Percentiles rank a stretch among this genome's conserved stretches.
These are phyloP conservation scores for Hypoxylon sp. DNA, from an alignment of 2,329 filamentous ascomycete genomes.

Conservation along the genomic window DNA sequence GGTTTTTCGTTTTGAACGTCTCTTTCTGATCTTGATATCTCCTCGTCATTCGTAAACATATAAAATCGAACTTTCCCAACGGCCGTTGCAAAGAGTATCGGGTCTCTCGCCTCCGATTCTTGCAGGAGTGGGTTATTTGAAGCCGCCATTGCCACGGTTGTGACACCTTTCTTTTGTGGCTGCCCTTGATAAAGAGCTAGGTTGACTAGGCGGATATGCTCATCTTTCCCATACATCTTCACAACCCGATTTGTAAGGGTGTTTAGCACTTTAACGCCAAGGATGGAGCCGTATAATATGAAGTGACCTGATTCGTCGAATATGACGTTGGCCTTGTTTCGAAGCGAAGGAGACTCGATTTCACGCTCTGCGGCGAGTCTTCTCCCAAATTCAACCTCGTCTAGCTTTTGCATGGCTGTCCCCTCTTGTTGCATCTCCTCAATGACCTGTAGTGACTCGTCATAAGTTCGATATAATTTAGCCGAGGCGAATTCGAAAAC, in stretches of 20 bases:
- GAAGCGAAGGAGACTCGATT: conserved; percentile 77
- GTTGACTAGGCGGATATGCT: conserved; percentile 86
- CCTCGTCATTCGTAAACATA: conserved; percentile 94
- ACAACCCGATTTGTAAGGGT: conserved; percentile 94
- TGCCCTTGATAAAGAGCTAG: conserved; percentile 93
- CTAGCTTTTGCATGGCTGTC: conserved; percentile 83
- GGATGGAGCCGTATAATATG: conserved; percentile 91
- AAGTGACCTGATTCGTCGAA: conserved; percentile 98
- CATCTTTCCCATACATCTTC: conserved; percentile 90
- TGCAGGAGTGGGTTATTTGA: conserved; percentile 93
- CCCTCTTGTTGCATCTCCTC: conserved; percentile 98
- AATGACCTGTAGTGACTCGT: conserved; percentile 90
- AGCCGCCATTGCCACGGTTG: conserved; percentile 97
- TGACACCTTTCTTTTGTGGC: conserved; percentile 91
- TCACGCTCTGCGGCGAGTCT: conserved; percentile 89
- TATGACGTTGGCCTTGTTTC: conserved; percentile 83
- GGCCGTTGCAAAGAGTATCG: conserved; percentile 87
- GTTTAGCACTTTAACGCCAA: conserved; percentile 95
- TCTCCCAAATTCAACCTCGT: conserved; percentile 92
- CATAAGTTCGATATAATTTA: conserved; percentile 92
- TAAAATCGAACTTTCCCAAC: conserved; percentile 94
- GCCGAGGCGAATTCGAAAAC: conserved; percentile 93
- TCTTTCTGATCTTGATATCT: conserved; percentile 84
- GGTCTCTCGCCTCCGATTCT: conserved; percentile 91
- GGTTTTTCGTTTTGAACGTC: conserved; percentile 98